Evolutionary conservation across 78 protist species (phyloP).

Genomic region (Dictyostelium purpureum): DNA sequence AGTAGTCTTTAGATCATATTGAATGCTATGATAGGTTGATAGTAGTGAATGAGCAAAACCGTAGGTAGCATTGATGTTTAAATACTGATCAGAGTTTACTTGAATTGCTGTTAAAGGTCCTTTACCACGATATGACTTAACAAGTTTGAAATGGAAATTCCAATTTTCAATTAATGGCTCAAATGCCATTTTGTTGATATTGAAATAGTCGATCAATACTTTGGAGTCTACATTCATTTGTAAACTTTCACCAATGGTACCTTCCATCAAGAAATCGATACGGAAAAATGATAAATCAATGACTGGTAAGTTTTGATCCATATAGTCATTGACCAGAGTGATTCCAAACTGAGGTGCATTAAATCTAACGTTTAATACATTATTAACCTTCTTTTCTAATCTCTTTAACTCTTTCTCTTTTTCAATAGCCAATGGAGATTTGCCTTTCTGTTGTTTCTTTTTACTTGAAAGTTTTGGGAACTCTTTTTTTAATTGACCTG

Average conservation of each 20-base stretch:
- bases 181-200: conserved; percentile 47
- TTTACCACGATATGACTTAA: background rate
- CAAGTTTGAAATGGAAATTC: background rate
- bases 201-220: conserved; percentile 40
- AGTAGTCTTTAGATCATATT: conserved; percentile 1
- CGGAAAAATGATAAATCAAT: conserved; percentile 16
- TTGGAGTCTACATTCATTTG: background rate
- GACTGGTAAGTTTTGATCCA: conserved; percentile 73
- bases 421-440: background rate
- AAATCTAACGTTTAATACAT: background rate
- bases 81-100: background rate
- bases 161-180: conserved; percentile 72
- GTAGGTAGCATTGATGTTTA: conserved; percentile 43
- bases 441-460: background rate
- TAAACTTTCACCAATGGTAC: background rate
- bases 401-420: background rate
- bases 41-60: conserved; percentile 21
- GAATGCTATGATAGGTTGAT: conserved; percentile 24
- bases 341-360: conserved; percentile 15
- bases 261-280: background rate
- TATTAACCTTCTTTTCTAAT: background rate
- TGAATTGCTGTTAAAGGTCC: background rate
- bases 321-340: conserved; percentile 59
- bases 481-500: conserved; percentile 20
- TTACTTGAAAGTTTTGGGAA: conserved; percentile 12